phyloP scores from a whole-genome alignment of 2,329 filamentous ascomycete genomes.

The Talaromyces sp. region DNA sequence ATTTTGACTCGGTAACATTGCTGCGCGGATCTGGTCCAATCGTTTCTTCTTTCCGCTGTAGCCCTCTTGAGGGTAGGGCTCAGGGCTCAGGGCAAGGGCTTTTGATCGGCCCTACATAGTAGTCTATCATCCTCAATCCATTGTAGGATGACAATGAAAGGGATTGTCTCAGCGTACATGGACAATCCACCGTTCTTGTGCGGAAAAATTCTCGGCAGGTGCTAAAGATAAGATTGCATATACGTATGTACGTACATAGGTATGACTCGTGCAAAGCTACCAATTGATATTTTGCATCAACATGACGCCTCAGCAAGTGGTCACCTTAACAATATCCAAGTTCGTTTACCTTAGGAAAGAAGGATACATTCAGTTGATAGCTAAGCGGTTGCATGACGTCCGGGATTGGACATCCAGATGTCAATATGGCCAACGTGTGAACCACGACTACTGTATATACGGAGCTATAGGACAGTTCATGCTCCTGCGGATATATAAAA shows the following conservation, averaged over 20 bases:
- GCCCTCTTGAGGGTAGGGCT: neutral
- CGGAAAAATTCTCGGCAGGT: neutral
- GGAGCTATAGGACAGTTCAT: too few relatives aligned
- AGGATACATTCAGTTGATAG: neutral
- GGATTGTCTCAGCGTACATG: neutral
- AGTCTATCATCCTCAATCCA: neutral
- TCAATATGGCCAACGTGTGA: neutral
- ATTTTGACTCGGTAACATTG: neutral
- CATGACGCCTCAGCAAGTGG: neutral
- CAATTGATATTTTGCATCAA: neutral
- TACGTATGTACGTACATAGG: neutral
- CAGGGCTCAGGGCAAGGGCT: conserved; percentile 8
- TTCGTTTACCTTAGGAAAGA: neutral
- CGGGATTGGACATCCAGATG: neutral
- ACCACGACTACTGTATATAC: too few relatives aligned
- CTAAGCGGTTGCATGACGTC: neutral
- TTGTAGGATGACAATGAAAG: neutral
- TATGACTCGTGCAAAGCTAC: neutral
- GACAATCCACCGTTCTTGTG: neutral
- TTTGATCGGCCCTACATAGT: neutral
- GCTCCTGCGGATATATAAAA: too few relatives aligned
- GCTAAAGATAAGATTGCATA: neutral
- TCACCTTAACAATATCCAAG: too few relatives aligned
- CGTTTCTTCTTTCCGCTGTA: neutral
- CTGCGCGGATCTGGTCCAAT: neutral